Evolutionary conservation across 495 filamentous ascomycete species (phyloP).

Genomic region (Aspergillus biplanus): DNA sequence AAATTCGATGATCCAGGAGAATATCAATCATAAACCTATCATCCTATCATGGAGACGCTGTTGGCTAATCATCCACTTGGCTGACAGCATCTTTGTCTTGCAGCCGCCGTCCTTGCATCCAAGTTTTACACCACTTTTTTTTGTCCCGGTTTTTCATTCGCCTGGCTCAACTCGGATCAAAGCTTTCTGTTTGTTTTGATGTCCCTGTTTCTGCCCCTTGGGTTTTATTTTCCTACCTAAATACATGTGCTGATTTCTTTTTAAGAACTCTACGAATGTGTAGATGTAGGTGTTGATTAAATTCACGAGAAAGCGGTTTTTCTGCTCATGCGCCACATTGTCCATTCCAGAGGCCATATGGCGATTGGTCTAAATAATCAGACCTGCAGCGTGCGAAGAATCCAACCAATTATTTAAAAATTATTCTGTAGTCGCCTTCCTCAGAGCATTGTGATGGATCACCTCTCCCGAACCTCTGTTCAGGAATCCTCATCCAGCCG

Average conservation of each 20-base stretch:
- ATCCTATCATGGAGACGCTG: neutral
- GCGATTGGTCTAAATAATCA: constrained; percentile 16
- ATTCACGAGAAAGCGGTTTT: too few relatives aligned
- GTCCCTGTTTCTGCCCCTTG: neutral
- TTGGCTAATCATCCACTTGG: neutral
- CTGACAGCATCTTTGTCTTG: constrained; percentile 8
- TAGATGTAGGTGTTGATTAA: too few relatives aligned
- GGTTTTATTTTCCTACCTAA: neutral
- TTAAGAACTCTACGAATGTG: neutral
- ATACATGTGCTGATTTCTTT: neutral
- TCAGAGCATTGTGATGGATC: constrained; percentile 16
- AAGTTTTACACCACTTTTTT: neutral
- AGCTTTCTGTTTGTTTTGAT: neutral
- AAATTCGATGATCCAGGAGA: neutral
- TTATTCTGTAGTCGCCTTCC: neutral
- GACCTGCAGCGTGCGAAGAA: neutral
- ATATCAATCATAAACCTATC: constrained; percentile 1
- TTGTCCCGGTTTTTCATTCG: neutral
- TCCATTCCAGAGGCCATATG: neutral
- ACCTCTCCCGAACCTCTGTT: neutral
- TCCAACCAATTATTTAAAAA: constrained; percentile 10
- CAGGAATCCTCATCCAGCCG: neutral
- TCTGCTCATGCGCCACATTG: neutral
- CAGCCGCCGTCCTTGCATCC: constrained; percentile 8
- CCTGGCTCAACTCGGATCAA: neutral